Percentiles rank a stretch among this genome's conserved stretches.
These are phyloP conservation scores for Ogataea pilisensis DNA, from an alignment of 805 yeast species.

Conservation along the genomic window DNA sequence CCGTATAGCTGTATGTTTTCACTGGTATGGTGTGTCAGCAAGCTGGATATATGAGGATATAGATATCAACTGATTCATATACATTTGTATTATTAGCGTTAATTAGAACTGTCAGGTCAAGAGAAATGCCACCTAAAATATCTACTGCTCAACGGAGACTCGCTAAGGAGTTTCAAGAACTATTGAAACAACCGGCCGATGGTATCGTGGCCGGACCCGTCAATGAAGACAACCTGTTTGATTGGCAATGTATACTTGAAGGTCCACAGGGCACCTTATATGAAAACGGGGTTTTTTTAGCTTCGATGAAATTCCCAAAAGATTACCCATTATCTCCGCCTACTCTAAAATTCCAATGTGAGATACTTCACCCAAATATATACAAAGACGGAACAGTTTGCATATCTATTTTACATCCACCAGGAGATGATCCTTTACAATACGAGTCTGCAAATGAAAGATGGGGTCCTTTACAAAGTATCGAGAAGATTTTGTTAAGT, in stretches of 20 bases:
- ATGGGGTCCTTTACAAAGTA: conserved; percentile 92
- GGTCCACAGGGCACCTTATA: conserved; percentile 57
- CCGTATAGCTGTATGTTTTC: too few species aligned
- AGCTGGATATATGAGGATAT: too few species aligned
- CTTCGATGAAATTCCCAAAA: conserved; percentile 41
- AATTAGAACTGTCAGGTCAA: too few species aligned
- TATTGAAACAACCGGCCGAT: conserved; percentile 83
- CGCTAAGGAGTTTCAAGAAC: conserved; percentile 84
- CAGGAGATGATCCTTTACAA: conserved; percentile 96
- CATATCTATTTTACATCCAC: conserved; percentile 90
- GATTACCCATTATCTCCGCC: conserved; percentile 66
- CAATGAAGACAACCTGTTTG: conserved; percentile 47
- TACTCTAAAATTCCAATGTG: conserved; percentile 59
- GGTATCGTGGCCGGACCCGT: conserved; percentile 94
- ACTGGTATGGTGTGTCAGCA: too few species aligned
- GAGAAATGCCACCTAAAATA: conserved; percentile 25
- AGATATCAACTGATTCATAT: too few species aligned
- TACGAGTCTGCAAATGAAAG: conserved; percentile 93
- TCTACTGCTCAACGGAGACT: conserved; percentile 75
- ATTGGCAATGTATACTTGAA: conserved; percentile 50
- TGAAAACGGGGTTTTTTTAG: conserved; percentile 51
- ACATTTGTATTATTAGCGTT: too few species aligned
- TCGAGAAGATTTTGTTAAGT: conserved; percentile 83
- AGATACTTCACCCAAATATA: conserved; percentile 88
- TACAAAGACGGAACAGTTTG: conserved; percentile 95